Evolutionary conservation across 345 rosid species (phyloP).

Genomic region (Boechera stricta): DNA sequence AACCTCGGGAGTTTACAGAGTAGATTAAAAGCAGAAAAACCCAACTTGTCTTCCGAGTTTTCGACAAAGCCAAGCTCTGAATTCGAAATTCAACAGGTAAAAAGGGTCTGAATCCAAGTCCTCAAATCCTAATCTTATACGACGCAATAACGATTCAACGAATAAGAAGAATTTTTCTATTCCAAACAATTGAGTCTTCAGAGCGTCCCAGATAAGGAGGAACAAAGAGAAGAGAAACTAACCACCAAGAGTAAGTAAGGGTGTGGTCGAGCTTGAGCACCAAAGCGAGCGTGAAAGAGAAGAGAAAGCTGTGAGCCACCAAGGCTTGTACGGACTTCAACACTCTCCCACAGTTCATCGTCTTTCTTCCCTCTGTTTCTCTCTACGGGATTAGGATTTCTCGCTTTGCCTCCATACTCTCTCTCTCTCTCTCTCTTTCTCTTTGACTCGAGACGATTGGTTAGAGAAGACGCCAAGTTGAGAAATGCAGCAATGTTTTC

Average conservation of each 20-base stretch:
- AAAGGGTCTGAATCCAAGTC: neutral
- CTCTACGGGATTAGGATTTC: conserved; percentile 14
- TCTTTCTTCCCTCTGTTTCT: conserved; percentile 14
- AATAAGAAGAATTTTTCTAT: neutral
- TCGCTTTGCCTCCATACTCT: conserved; percentile 29
- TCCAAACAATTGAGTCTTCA: neutral
- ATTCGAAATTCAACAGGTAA: neutral
- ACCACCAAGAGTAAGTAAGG: conserved; percentile 87
- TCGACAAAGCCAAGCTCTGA: conserved; percentile 6
- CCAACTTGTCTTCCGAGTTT: neutral
- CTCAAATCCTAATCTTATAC: neutral
- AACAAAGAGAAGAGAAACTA: conserved; percentile 35
- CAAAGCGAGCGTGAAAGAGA: conserved; percentile 72
- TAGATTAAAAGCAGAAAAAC: neutral
- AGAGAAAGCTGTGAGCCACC: conserved; percentile 76
- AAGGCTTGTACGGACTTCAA: conserved; percentile 87
- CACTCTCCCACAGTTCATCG: conserved; percentile 85
- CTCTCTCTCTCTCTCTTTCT: neutral
- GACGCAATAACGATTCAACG: neutral
- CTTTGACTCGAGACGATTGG: no score
- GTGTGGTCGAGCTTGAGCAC: conserved; percentile 71
- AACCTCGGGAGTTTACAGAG: conserved; percentile 3
- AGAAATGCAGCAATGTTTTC: conserved; percentile 21
- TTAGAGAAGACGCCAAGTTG: neutral
- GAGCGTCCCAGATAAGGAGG: neutral